phyloP scores from a whole-genome alignment of 305 asterid species.

The Plantago lanceolata region DNA sequence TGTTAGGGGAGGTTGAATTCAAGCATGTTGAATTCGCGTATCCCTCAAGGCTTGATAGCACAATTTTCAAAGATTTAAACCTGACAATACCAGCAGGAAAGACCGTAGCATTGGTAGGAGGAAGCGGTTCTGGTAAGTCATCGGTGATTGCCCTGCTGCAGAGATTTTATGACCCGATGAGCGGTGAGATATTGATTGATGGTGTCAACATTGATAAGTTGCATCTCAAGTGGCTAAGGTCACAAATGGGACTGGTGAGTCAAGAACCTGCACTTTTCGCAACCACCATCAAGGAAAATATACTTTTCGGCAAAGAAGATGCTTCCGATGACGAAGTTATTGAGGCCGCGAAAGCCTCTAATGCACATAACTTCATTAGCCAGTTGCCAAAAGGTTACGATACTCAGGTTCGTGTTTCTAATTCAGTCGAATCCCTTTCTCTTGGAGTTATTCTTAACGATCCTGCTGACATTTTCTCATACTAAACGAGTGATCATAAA shows the following conservation, averaged over 20 bases:
- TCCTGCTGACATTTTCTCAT: not conserved
- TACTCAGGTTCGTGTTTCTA: constrained; percentile 55
- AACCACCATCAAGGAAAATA: constrained; percentile 78
- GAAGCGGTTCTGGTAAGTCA: constrained; percentile 93
- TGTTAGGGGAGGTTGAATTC: constrained; percentile 69
- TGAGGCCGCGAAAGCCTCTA: constrained; percentile 84
- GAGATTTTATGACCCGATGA: constrained; percentile 77
- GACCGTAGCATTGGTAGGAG: constrained; percentile 85
- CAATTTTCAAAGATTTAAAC: constrained; percentile 58
- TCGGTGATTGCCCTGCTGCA: constrained; percentile 73
- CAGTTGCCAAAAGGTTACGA: constrained; percentile 85
- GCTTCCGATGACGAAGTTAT: constrained; percentile 72
- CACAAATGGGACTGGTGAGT: constrained; percentile 95
- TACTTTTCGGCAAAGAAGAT: constrained; percentile 83
- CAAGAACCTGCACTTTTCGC: constrained; percentile 94
- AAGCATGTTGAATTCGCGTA: constrained; percentile 57
- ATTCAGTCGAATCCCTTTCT: not conserved
- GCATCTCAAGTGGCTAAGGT: constrained; percentile 90
- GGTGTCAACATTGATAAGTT: constrained; percentile 64
- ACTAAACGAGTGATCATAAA: not conserved
- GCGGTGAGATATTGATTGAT: constrained; percentile 69
- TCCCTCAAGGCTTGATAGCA: constrained; percentile 79
- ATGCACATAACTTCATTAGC: constrained; percentile 85
- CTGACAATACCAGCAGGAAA: constrained; percentile 68
- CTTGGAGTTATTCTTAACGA: not conserved